phyloP scores from a whole-genome alignment of 495 filamentous ascomycete genomes.

The Neurospora africana region DNA sequence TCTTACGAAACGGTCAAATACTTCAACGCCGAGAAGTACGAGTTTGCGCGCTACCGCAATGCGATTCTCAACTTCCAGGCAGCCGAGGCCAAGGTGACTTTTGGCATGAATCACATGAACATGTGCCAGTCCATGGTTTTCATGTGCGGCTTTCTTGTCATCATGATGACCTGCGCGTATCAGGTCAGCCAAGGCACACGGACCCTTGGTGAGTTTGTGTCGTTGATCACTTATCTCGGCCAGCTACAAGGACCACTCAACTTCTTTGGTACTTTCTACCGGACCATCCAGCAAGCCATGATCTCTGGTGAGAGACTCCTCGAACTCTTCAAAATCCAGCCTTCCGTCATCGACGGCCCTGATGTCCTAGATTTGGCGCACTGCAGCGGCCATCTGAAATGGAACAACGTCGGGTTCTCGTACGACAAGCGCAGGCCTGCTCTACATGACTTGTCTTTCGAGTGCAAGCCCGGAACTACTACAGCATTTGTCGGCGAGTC shows the following conservation, averaged over 20 bases:
- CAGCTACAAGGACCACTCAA: slow-evolving; percentile 90
- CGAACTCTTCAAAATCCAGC: slow-evolving; percentile 81
- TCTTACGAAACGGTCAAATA: slow-evolving; percentile 99
- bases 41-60: slow-evolving; percentile 73
- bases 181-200: slow-evolving; percentile 68
- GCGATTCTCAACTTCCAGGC: slow-evolving; percentile 75
- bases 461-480: slow-evolving; percentile 77
- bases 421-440: slow-evolving; percentile 87
- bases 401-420: slow-evolving; percentile 78
- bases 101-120: slow-evolving; percentile 87
- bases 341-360: slow-evolving; percentile 69
- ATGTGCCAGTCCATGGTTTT: slow-evolving; percentile 89
- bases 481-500: slow-evolving; percentile 94
- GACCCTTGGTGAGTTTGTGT: slow-evolving; percentile 68
- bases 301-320: slow-evolving; percentile 93
- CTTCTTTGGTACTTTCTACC: slow-evolving; percentile 97
- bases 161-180: slow-evolving; percentile 60
- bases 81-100: slow-evolving; percentile 78
- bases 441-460: slow-evolving; percentile 68
- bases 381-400: slow-evolving; percentile 74
- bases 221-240: slow-evolving; percentile 77
- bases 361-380: slow-evolving; percentile 37
- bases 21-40: slow-evolving; percentile 92
- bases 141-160: slow-evolving; percentile 75
- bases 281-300: slow-evolving; percentile 90